phyloP scores from a whole-genome alignment of 1,284 basidiomycete species.

The Apiotrichum gamsii region DNA sequence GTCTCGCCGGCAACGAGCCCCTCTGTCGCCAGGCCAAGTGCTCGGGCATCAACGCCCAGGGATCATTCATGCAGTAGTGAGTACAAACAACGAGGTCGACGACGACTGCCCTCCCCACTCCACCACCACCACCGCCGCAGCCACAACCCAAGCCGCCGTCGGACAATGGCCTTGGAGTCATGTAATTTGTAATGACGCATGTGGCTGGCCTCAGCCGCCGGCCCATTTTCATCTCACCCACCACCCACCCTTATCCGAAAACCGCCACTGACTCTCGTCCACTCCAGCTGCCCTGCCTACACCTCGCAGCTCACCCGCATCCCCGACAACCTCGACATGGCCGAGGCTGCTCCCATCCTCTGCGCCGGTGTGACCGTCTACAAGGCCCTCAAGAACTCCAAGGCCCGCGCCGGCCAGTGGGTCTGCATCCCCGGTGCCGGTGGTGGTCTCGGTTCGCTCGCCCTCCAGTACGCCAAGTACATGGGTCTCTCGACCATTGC shows the following conservation, averaged over 20 bases:
- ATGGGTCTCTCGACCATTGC: slow-evolving; percentile 75
- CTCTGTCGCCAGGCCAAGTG: slow-evolving; percentile 57
- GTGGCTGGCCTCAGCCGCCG: too few relatives aligned
- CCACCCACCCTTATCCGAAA: not conserved
- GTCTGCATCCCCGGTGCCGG: slow-evolving; percentile 58
- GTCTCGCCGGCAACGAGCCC: slow-evolving; percentile 61
- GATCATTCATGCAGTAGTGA: slow-evolving; percentile 29
- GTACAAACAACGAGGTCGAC: not conserved
- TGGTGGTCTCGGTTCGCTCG: slow-evolving; percentile 52
- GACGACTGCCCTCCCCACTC: slow-evolving; percentile 39
- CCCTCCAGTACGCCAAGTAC: slow-evolving; percentile 67
- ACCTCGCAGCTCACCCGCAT: slow-evolving; percentile 68
- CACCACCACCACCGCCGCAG: not conserved
- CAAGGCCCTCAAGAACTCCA: slow-evolving; percentile 71
- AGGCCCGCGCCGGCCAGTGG: slow-evolving; percentile 69
- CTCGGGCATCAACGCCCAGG: slow-evolving; percentile 59
- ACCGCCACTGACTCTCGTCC: not conserved
- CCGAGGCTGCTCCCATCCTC: slow-evolving; percentile 70
- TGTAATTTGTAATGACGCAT: too few relatives aligned
- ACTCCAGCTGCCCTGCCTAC: slow-evolving; percentile 47
- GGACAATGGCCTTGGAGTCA: too few relatives aligned
- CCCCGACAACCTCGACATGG: slow-evolving; percentile 60
- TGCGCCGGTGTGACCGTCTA: slow-evolving; percentile 63
- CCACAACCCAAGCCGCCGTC: not conserved
- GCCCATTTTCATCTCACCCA: too few relatives aligned